Evolutionary conservation across 805 yeast species (phyloP), one percentile per base, ranked within the genome.

Genomic region (Sungouiella thailandica): DNA sequence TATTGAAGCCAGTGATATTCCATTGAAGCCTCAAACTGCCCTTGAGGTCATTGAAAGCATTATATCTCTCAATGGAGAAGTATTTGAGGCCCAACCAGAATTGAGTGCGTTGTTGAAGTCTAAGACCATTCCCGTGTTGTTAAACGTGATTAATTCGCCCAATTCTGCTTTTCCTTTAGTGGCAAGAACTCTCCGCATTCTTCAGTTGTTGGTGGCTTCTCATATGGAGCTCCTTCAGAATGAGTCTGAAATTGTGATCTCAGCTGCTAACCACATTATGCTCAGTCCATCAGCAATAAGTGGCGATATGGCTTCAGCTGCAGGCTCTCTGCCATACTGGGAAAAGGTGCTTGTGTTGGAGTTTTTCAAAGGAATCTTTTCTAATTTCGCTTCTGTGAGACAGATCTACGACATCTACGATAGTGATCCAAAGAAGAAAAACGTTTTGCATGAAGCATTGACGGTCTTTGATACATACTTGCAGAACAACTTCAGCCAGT

Each of bases 21-120:
- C 22, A 68, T 83, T 28, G 74, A 81, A 56, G 71, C 77, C 29
- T 70, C 36, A 44, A n/a, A 49, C 87, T 38, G 86, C 87, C 0
- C 71, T 93, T 33, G 98, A 90, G 51, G 70, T 90, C 18, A 55
- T 93, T 15, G 97, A 93, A 57, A 82, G 82, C 36, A 70, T 89
- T 4, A 57, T 93, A 20, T 69, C 78, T 10, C 79, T 78, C 50
- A 87, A 87, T 49, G 63, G 67, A 12, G 40, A 49, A 0, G 49
- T 78, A 3, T 85, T 90, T 50, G 54, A 68, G 12, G 35, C 54
- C 2, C 87, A 81, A 43, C 60, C 53, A 1, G 96, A 86, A 47
- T 66, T 90, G 23, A 78, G 78, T 1, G 76, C 70, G 43, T 57
- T 88, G 9, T 58, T 89, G 16, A 66, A 90, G 49, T 71, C 76